phyloP scores from a whole-genome alignment of 495 filamentous ascomycete genomes.

The Polyplosphaeria fusca region DNA sequence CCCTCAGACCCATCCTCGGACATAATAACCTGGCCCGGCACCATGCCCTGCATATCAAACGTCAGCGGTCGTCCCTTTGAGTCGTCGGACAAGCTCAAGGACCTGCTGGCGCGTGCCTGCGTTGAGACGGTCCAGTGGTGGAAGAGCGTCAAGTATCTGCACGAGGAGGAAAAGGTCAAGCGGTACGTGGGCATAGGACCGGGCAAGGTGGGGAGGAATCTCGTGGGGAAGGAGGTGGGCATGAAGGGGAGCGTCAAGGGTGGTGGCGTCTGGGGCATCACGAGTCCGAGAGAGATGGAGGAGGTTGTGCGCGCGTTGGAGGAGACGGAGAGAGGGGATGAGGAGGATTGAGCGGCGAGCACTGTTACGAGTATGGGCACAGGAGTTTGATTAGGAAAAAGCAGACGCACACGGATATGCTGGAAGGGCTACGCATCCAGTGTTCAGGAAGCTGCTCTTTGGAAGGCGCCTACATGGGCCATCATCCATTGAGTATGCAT shows the following conservation, averaged over 20 bases:
- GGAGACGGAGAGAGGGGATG: slow-evolving; percentile 60
- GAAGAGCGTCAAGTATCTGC: slow-evolving; percentile 84
- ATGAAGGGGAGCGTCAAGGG: slow-evolving; percentile 80
- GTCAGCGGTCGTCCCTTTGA: slow-evolving; percentile 75
- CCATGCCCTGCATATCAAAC: slow-evolving; percentile 79
- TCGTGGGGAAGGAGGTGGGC: slow-evolving; percentile 94
- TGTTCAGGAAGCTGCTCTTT: no score
- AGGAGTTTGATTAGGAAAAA: no score
- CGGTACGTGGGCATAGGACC: slow-evolving; percentile 94
- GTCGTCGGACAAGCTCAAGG: slow-evolving; percentile 67
- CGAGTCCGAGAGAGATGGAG: slow-evolving; percentile 76
- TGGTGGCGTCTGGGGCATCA: slow-evolving; percentile 92
- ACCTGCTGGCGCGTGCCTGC: slow-evolving; percentile 70
- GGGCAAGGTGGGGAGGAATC: slow-evolving; percentile 87
- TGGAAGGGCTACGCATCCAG: no score
- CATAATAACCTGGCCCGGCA: slow-evolving; percentile 66
- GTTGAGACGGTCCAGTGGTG: slow-evolving; percentile 92
- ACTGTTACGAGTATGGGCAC: no score
- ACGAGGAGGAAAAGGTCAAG: slow-evolving; percentile 77
- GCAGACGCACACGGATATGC: no score
- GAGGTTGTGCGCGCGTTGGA: slow-evolving; percentile 69
- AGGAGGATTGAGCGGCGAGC: slow-evolving; percentile 33
- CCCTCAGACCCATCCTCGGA: slow-evolving; percentile 47
- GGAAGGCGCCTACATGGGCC: no score
- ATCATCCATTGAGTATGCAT: no score